Evolutionary conservation across 805 yeast genomes (phyloP).

Genomic region (Suhomyces kilbournensis): DNA sequence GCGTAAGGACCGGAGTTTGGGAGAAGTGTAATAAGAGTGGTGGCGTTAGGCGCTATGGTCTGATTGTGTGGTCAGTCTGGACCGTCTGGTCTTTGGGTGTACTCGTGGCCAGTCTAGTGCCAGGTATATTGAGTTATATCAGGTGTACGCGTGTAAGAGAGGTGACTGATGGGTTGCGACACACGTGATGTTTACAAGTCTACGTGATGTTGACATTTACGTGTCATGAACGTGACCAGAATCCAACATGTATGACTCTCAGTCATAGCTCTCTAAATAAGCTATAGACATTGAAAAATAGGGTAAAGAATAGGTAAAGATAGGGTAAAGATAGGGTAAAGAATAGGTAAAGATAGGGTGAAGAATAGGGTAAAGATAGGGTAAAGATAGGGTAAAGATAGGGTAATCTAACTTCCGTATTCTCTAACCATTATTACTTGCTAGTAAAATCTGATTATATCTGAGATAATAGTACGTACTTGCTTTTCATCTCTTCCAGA

Average conservation of each 20-base stretch:
- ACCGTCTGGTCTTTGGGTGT: background rate
- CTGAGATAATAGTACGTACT: too few species aligned
- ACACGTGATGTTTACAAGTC: background rate
- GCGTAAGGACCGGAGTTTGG: background rate
- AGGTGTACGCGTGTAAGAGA: too few species aligned
- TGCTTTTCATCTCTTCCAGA: too few species aligned
- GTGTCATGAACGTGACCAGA: background rate
- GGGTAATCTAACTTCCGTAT: too few species aligned
- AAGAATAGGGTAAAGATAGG: too few species aligned
- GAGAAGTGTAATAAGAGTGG: background rate
- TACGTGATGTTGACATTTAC: background rate
- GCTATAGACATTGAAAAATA: background rate
- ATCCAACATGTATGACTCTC: background rate
- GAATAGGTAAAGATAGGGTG: too few species aligned
- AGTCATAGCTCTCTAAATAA: background rate
- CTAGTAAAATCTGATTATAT: too few species aligned
- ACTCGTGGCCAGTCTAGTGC: background rate
- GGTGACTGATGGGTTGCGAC: background rate
- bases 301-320: too few species aligned
- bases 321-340: too few species aligned
- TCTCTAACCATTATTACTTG: too few species aligned
- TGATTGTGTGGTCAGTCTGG: background rate
- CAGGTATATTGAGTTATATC: too few species aligned
- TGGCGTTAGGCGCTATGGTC: background rate
- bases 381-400: too few species aligned